A percentile compares a stretch with the other conserved stretches of the same genome.
Conservation (phyloP, 306 rosid genomes). For the Dryas alaskensis region DNA sequence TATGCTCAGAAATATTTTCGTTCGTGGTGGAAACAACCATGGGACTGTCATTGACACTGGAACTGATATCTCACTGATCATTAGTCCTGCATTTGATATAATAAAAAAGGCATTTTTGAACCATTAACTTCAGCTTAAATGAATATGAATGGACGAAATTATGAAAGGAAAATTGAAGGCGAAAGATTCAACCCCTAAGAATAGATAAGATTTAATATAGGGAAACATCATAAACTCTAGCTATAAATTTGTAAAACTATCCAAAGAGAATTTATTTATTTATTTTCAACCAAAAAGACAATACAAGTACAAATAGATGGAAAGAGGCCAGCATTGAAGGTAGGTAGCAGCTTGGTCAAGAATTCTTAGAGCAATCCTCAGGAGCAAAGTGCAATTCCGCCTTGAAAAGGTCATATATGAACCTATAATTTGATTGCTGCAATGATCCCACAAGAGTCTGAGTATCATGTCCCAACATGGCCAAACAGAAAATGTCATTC, state of each 20-base stretch:
- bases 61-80: not conserved
- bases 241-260: too few relatives aligned
- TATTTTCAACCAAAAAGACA: not conserved
- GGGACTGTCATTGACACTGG: too few relatives aligned
- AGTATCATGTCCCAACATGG: not conserved
- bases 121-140: not conserved
- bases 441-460: not conserved
- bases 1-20: too few relatives aligned
- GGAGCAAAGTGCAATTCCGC: not conserved
- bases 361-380: constrained; percentile 1
- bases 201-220: too few relatives aligned
- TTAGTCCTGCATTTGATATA: not conserved
- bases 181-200: too few relatives aligned
- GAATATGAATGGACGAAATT: too few relatives aligned
- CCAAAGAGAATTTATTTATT: too few relatives aligned
- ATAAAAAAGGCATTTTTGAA: not conserved
- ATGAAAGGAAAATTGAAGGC: too few relatives aligned
- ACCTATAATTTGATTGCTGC: not conserved
- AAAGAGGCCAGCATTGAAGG: not conserved
- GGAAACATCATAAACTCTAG: too few relatives aligned
- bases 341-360: not conserved
- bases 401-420: not conserved
- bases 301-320: not conserved
- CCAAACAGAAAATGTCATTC: not conserved
- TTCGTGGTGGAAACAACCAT: too few relatives aligned